These are phyloP conservation scores for Termitomyces sp. DNA, from an alignment of 768 basidiomycete species.

Conservation along the genomic window DNA sequence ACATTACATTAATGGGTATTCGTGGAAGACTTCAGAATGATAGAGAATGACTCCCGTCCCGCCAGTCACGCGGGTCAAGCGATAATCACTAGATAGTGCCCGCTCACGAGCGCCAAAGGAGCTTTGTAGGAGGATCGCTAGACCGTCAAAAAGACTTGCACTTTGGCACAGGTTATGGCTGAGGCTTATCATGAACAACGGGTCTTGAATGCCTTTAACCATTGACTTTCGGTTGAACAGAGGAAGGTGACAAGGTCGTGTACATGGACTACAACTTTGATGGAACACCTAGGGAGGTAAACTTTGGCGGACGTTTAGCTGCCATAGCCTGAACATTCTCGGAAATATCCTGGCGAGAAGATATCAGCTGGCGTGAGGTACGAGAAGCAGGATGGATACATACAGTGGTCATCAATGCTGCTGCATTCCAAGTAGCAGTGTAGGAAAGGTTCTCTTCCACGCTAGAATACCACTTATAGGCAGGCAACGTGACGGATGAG, in stretches of 20 bases:
- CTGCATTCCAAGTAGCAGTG: conserved; percentile 39
- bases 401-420: conserved; percentile 36
- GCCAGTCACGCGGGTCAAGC: neutral
- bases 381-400: neutral
- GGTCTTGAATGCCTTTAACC: neutral
- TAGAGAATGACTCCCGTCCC: no score
- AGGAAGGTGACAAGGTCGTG: neutral
- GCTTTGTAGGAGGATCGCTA: neutral
- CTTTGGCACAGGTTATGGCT: neutral
- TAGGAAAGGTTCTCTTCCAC: conserved; percentile 39
- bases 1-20: neutral
- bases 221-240: neutral
- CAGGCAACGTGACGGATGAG: neutral
- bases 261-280: conserved; percentile 13
- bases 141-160: neutral
- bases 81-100: neutral
- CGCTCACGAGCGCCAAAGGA: neutral
- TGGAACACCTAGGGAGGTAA: conserved; percentile 19
- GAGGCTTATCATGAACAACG: neutral
- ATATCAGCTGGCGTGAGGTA: neutral
- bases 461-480: conserved; percentile 12
- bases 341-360: conserved; percentile 28
- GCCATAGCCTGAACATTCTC: conserved; percentile 29
- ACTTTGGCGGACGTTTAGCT: conserved; percentile 25
- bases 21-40: neutral